Evolutionary conservation across 306 rosid species (phyloP).

Genomic region (Casuarina glauca): DNA sequence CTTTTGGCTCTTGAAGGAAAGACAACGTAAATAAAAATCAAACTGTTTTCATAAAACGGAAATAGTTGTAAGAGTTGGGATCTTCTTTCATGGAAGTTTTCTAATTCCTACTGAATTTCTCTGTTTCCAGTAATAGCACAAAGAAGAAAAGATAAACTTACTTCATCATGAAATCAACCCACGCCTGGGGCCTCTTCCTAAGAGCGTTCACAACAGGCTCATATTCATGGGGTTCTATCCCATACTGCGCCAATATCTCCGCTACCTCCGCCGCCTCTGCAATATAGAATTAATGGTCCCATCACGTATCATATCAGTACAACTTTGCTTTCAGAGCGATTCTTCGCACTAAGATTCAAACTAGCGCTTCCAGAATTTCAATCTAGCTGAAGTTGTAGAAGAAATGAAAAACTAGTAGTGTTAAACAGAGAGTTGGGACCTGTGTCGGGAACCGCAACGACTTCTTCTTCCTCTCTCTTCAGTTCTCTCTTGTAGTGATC

Average conservation of each 20-base stretch:
- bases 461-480: conserved; percentile 83
- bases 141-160: conserved; percentile 28
- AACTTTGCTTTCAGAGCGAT: neutral
- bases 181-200: conserved; percentile 77
- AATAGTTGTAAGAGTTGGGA: neutral
- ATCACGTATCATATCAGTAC: neutral
- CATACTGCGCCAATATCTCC: conserved; percentile 69
- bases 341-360: too few species aligned
- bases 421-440: conserved; percentile 33
- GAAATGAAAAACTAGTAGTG: neutral
- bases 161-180: conserved; percentile 99
- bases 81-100: neutral
- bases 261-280: conserved; percentile 92
- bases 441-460: conserved; percentile 67
- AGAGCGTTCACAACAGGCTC: conserved; percentile 80
- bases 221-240: conserved; percentile 76
- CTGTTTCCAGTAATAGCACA: neutral
- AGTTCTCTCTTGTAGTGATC: conserved; percentile 78
- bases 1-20: too few species aligned
- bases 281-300: neutral
- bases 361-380: neutral
- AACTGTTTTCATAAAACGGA: too few species aligned
- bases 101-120: neutral
- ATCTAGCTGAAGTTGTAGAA: neutral
- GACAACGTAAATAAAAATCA: too few species aligned